These are phyloP conservation scores for Tetrahymena thermophila DNA, from an alignment of 73 alveolate genomes.

Conservation along the genomic window DNA sequence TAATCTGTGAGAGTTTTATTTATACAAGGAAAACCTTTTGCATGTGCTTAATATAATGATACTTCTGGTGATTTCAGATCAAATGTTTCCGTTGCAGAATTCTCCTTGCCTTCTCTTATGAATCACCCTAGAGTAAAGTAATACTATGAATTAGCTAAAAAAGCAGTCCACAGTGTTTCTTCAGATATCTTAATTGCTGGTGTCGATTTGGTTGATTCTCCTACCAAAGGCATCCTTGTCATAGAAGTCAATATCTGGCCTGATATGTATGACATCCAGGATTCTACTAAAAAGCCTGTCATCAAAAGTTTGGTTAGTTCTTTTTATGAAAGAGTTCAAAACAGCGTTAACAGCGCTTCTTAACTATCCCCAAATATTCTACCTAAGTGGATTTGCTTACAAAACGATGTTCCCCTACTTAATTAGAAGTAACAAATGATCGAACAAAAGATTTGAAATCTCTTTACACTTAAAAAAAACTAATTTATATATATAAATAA, in stretches of 20 bases:
- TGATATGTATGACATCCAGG: slow-evolving; percentile 25
- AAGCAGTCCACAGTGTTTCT: slow-evolving; percentile 17
- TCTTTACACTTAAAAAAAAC: background rate
- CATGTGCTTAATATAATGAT: slow-evolving; percentile 17
- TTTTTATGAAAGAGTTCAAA: background rate
- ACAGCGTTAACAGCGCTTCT: background rate
- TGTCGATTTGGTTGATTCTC: slow-evolving; percentile 29
- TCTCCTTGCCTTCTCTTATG: background rate
- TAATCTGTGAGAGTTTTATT: slow-evolving; percentile 16
- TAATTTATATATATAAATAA: no score
- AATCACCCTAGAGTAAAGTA: slow-evolving; percentile 1
- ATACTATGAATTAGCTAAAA: slow-evolving; percentile 12
- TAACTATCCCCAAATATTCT: background rate
- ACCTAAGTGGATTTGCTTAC: background rate
- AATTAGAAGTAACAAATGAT: background rate
- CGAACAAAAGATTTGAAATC: background rate
- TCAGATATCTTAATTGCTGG: slow-evolving; percentile 16
- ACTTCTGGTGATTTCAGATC: slow-evolving; percentile 23
- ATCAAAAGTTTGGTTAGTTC: background rate
- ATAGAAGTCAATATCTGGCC: slow-evolving; percentile 42
- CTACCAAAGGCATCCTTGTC: background rate
- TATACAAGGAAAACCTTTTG: slow-evolving; percentile 15
- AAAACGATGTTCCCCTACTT: background rate
- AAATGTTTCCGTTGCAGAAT: slow-evolving; percentile 16
- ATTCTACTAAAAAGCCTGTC: background rate